Base-by-base conservation (phyloP, 169 alveolate species). In the Eimeria falciformis region DNA sequence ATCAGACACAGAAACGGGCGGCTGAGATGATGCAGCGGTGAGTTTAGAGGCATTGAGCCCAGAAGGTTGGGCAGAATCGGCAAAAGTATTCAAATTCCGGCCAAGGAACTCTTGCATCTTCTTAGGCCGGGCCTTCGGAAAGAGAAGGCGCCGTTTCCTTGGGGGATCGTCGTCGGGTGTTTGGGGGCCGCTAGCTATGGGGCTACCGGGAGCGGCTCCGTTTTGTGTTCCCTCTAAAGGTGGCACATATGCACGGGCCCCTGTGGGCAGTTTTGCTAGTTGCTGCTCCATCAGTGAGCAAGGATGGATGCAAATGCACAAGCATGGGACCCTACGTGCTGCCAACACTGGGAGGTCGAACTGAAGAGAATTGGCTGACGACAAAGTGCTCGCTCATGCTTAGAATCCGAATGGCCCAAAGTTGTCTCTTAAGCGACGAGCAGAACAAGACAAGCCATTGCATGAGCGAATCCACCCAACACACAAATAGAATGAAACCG, bases 61-160 rank as follows among this genome's bases (percentile, higher is more conserved):
- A 11, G 73, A 12, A 17, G 21, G 73, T 50, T 79, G 73, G n/a
- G 56, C 12, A 27, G 88, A 46, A 7, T 79, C 88, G 33, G 73
- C 88, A 25, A 58, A 18, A 0, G 88, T 2, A 40, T 79, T 53
- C 75, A 79, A 53, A 21, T 71, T 33, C 33, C 88, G 87, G 14
- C 71, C 68, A 6, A 89, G 55, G 71, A 89, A 33, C 65, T 89
- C 93, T 50, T 75, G 88, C 90, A 89, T 46, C 82, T 75, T 89
- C 82, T 89, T 89, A 29, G 93, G 93, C 18, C 93, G 93, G 23
- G 93, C 93, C 82, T 89, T 89, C 45, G 93, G 89, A 12, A 82
- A 73, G 46, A 89, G 71, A 18, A 71, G 89, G 11, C 93, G 93
- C 23, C 84, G 69, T 82, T 89, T 89, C 45, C 89, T 46, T 23